Conservation (phyloP, 306 rosid genomes). For the Fagus crenata region DNA sequence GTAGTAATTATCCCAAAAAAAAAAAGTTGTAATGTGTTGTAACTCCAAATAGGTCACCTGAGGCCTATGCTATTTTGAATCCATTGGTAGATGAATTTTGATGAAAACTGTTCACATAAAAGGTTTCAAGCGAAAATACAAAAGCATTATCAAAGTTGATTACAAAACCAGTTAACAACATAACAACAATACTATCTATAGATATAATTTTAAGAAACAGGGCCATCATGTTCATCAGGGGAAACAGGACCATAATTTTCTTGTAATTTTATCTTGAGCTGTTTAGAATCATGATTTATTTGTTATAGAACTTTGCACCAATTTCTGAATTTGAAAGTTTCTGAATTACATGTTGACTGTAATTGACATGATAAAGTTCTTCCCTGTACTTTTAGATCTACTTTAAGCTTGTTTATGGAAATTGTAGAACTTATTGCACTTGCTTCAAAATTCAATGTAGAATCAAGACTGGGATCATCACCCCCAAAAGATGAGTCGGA, state of each 20-base stretch:
- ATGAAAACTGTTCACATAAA: neutral
- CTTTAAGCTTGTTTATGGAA: neutral
- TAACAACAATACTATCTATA: neutral
- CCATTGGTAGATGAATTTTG: neutral
- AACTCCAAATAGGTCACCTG: neutral
- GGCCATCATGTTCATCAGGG: too few relatives aligned
- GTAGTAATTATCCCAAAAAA: too few relatives aligned
- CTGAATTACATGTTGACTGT: neutral
- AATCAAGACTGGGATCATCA: constrained; percentile 5
- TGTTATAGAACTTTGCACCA: neutral
- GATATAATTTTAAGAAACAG: neutral
- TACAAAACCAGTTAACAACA: neutral
- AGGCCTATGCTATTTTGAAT: neutral
- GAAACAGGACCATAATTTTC: neutral
- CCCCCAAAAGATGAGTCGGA: constrained; percentile 22
- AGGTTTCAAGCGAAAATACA: too few relatives aligned
- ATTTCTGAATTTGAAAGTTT: constrained; percentile 10
- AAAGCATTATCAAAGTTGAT: too few relatives aligned
- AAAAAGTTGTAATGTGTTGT: neutral
- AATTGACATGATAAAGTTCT: constrained; percentile 20
- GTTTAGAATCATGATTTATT: neutral
- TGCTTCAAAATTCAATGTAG: constrained; percentile 26
- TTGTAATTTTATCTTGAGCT: neutral
- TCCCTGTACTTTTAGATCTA: neutral
- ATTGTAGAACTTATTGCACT: neutral